Evolutionary conservation across 2,329 filamentous ascomycete species (phyloP), one percentile per base, ranked within the genome.

Genomic region (Fonsecaea nubica): DNA sequence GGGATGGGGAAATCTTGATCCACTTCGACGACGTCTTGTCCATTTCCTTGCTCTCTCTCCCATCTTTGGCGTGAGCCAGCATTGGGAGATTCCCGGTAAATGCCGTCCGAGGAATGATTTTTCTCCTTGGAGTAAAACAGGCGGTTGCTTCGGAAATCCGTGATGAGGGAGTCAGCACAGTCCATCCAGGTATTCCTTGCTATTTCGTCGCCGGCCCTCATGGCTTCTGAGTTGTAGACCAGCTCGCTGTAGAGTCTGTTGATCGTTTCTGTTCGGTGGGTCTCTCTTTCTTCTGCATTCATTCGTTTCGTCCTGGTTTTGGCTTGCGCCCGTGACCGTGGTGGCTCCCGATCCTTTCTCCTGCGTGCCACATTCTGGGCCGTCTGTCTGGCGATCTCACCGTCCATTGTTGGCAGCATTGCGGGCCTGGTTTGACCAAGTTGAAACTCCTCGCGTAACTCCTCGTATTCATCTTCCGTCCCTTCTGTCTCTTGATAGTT

Each of bases 91-190:
- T 62, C 79, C 40, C 73, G 78, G 2, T 80, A 79, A 72, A 82
- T 83, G 3, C 82, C 83, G 50, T 81, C 79, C 63, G 86, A 85
- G 42, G 78, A 81, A 76, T 81, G 77, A 73, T 82, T 77, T 72
- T 83, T 80, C 70, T 85, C 67, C 5, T 82, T 69, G 0, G 85
- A 84, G 74, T 86, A 90, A 75, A 90, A 88, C 2, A 83, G 78
- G 58, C 85, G 82, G 67, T 87, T 87, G 9, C 82, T 83, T 7
- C 84, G 81, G 72, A 89, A 90, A 64, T 88, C 86, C 61, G 86
- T 83, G 50, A 88, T 78, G 64, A 90, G 79, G 64, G 83, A 82
- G 67, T 84, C 81, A 0, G 86, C 86, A 66, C 85, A 85, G 57
- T 87, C 84, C 13, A 89, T 79, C 81, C 86, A 89, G 58, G 86